phyloP scores from a whole-genome alignment of 2,329 filamentous ascomycete species.

The Hymenoscyphus scutula region DNA sequence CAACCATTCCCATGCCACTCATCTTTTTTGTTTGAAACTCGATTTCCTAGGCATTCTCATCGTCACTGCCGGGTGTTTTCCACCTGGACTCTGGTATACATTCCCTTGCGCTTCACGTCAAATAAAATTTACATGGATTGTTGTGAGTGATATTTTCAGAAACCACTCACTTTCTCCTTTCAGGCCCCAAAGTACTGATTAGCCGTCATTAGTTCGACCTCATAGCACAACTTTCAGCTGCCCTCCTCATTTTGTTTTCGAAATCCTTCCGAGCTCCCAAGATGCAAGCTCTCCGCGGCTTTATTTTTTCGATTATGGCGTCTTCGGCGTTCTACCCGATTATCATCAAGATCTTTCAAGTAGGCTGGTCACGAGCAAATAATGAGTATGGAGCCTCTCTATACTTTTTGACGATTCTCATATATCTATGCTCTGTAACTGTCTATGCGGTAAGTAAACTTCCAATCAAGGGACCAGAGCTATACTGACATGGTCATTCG shows the following conservation, averaged over 20 bases:
- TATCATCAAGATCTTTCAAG: constrained; percentile 1
- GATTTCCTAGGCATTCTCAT: background rate
- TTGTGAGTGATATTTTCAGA: background rate
- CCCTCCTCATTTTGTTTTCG: background rate
- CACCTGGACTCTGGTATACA: background rate
- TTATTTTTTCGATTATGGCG: background rate
- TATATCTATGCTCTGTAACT: constrained; percentile 1
- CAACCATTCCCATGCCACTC: background rate
- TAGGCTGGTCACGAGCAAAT: background rate
- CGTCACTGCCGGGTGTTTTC: background rate
- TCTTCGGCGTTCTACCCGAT: background rate
- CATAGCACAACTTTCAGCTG: background rate
- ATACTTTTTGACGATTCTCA: background rate
- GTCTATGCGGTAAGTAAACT: background rate
- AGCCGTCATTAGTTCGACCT: background rate
- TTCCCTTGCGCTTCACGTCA: background rate
- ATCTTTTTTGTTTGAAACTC: background rate
- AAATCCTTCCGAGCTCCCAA: background rate
- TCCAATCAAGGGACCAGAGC: background rate
- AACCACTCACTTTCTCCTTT: background rate
- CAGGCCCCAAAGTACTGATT: background rate
- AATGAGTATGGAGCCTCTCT: background rate
- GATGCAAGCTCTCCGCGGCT: background rate
- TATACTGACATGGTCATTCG: background rate
- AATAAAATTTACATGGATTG: background rate